phyloP scores from a whole-genome alignment of 2,329 filamentous ascomycete species.

The Penicillium sp. region DNA sequence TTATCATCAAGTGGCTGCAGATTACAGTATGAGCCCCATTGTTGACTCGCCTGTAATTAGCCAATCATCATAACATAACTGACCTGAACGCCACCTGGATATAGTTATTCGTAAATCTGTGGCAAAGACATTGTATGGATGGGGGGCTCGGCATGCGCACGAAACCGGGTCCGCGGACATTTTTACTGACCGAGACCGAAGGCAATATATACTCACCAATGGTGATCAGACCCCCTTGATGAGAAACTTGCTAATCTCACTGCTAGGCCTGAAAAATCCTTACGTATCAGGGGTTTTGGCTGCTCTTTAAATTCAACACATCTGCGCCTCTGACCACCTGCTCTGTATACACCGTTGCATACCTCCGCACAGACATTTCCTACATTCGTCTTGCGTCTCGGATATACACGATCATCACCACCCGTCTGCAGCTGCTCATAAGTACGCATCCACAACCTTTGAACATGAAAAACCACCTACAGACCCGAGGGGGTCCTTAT shows the following conservation, averaged over 20 bases:
- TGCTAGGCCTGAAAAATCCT: neutral
- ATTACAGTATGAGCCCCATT: no score
- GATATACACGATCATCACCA: no score
- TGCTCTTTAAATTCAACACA: neutral
- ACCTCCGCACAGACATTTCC: neutral
- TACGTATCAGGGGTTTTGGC: neutral
- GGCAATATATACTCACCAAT: neutral
- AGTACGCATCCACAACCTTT: neutral
- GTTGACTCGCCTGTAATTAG: no score
- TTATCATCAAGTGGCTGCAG: no score
- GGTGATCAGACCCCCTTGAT: neutral
- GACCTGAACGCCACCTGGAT: neutral
- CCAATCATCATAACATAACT: no score
- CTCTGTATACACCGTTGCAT: neutral
- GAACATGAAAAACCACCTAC: neutral
- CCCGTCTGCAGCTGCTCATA: no score
- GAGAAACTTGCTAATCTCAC: neutral
- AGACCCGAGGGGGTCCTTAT: neutral
- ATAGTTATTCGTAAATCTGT: no score
- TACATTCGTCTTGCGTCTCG: no score
- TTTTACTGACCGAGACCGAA: neutral
- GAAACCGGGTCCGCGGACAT: neutral
- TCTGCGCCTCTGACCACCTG: neutral
- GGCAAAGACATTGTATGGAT: neutral
- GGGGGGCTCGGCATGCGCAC: neutral